phyloP scores from a whole-genome alignment of 2,329 filamentous ascomycete species.

The Arthroderma uncinatum region DNA sequence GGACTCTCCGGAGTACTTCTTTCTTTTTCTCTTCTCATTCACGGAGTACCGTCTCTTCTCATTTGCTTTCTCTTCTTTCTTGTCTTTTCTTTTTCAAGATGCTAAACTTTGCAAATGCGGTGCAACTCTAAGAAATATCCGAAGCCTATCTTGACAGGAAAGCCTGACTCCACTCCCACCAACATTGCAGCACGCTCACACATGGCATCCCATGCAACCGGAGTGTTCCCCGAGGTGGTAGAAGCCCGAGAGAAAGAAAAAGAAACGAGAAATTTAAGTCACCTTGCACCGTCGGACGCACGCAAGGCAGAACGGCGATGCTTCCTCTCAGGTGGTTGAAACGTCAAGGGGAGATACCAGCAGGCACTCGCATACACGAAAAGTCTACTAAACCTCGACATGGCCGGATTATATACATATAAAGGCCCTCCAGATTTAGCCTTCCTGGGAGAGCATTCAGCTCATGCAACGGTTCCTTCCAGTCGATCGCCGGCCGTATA shows the following conservation, averaged over 20 bases:
- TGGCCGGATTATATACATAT: background rate
- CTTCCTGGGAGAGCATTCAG: background rate
- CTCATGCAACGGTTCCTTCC: background rate
- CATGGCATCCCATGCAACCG: constrained; percentile 4
- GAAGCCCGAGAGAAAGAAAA: constrained; percentile 1
- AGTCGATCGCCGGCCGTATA: too few species aligned
- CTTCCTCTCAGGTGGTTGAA: background rate
- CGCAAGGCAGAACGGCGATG: background rate
- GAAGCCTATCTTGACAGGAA: constrained; percentile 3
- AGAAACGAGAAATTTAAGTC: constrained; percentile 1
- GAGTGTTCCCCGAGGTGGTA: background rate
- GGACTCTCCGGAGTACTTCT: too few species aligned
- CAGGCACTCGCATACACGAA: constrained; percentile 4
- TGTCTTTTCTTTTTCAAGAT: background rate
- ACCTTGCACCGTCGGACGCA: background rate
- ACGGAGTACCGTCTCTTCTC: background rate
- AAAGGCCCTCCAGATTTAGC: background rate
- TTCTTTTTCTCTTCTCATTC: background rate
- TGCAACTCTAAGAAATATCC: constrained; percentile 4
- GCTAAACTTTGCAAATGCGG: constrained; percentile 3
- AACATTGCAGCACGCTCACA: constrained; percentile 1
- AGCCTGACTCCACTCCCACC: constrained; percentile 1
- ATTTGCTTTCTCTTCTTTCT: background rate
- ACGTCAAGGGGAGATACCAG: background rate
- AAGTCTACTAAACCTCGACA: background rate